phyloP scores from a whole-genome alignment of 768 basidiomycete genomes.

The Termitomyces sp. region DNA sequence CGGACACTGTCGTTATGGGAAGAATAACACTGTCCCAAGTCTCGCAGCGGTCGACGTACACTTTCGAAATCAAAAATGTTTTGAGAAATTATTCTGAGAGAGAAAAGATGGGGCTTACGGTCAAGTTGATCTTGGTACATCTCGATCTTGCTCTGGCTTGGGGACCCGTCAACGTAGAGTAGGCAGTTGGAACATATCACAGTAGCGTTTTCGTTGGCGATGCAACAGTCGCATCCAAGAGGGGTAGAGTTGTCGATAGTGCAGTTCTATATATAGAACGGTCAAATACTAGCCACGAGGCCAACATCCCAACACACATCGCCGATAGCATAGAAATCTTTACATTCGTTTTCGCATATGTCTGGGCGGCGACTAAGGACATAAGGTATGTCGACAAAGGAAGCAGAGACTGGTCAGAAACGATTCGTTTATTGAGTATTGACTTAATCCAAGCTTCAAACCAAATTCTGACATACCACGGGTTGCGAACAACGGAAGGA shows the following conservation, averaged over 20 bases:
- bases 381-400: neutral
- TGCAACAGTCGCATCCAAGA: neutral
- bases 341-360: neutral
- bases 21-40: neutral
- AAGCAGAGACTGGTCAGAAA: neutral
- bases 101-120: neutral
- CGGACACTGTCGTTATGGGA: neutral
- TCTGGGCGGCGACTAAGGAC: neutral
- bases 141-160: neutral
- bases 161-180: neutral
- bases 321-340: neutral
- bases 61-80: neutral
- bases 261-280: neutral
- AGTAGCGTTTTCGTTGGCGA: neutral
- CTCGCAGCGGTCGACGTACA: neutral
- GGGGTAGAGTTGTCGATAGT: neutral
- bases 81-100: neutral
- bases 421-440: neutral
- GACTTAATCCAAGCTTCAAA: neutral
- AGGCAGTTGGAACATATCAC: neutral
- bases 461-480: neutral
- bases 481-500: neutral
- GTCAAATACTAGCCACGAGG: neutral
- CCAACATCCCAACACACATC: neutral
- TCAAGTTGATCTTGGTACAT: neutral